Percentiles rank a stretch among this genome's conserved stretches.
phyloP scores from a whole-genome alignment of 2,329 filamentous ascomycete genomes.

The Sclerotinia nivalis region DNA sequence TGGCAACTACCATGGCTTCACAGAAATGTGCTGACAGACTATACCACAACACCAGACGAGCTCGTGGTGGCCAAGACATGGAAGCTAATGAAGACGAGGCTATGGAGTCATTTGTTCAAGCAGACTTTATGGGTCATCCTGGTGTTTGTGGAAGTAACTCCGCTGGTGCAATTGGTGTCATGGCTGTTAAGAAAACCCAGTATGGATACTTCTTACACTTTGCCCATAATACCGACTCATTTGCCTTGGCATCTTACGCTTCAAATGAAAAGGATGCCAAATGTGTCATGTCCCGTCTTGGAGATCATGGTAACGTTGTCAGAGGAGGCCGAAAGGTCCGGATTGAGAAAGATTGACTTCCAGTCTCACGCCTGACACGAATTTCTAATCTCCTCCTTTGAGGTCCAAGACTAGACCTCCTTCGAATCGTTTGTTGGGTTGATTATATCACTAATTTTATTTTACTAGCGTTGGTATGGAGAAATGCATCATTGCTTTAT shows the following conservation, averaged over 20 bases:
- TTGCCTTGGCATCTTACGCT: slow-evolving; percentile 86
- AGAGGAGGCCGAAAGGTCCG: slow-evolving; percentile 40
- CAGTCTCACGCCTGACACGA: neutral
- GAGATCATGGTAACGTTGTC: slow-evolving; percentile 37
- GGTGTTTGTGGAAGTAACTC: slow-evolving; percentile 79
- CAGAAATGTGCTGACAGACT: slow-evolving; percentile 82
- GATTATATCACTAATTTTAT: neutral
- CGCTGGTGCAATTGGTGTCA: slow-evolving; percentile 84
- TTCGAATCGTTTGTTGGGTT: neutral
- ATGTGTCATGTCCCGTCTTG: slow-evolving; percentile 80
- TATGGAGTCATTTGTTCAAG: slow-evolving; percentile 73
- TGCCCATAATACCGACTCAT: slow-evolving; percentile 90
- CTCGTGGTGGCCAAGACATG: slow-evolving; percentile 60
- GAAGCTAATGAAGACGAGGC: slow-evolving; percentile 75
- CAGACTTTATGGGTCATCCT: slow-evolving; percentile 93
- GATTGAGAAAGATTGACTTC: slow-evolving; percentile 30
- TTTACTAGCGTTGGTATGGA: neutral
- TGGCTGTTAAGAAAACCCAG: slow-evolving; percentile 82
- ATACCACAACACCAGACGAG: slow-evolving; percentile 67
- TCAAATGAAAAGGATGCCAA: slow-evolving; percentile 71
- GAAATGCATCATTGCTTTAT: slow-evolving; percentile 9
- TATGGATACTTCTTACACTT: slow-evolving; percentile 84
- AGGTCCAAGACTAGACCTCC: neutral
- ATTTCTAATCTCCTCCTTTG: slow-evolving; percentile 1
- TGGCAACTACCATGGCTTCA: slow-evolving; percentile 92